Evolutionary conservation across 495 filamentous ascomycete genomes (phyloP), one percentile per base, ranked within the genome.

Genomic region (Hypoxylon intermedium): DNA sequence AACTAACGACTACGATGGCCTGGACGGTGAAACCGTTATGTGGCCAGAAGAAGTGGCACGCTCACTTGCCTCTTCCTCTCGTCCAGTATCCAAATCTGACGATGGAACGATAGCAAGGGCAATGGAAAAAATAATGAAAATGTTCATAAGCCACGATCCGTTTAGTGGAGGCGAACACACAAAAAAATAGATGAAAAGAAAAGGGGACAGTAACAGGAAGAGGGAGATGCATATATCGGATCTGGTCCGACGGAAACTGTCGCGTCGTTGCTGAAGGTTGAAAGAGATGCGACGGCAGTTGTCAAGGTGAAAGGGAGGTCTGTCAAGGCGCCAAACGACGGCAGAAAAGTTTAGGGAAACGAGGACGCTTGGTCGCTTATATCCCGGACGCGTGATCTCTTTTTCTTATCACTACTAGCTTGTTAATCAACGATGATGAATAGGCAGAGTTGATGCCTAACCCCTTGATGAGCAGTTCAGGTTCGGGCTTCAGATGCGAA

Each of bases 201-300:
- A 21, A 18, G 16, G 46, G 30, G 9, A 15, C 3, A 34, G 30
- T 37, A 37, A 37, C 15, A 54, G 37, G 21, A 20, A 53, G 6
- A 23, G 34, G 42, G 16, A 16, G 54, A 55, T 64, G 60, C 60
- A 59, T 64, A 64, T 64, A 64, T 55, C 24, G 49, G 47, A 58
- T 55, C 24, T 54, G 48, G 37, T 44, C 57, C 44, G 34, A 38
- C 36, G 36, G 36, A 33, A 13, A 30, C 12, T 24, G n/a, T 16
- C n/a, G 36, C 31, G 18, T 37, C 23, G 20, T 31, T 7, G 24
- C 7, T 26, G 24, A 4, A 7, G 7, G 24, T 38, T 12, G 13
- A 15, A 23, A 41, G 36, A 41, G 28, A 59, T 37, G 37, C 38
- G 40, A 36, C 34, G 40, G n/a, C 23, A 24, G 15, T 37, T 33